Evolutionary conservation across 768 basidiomycete species (phyloP), one percentile per base, ranked within the genome.

Genomic region (Lactarius psammicola): DNA sequence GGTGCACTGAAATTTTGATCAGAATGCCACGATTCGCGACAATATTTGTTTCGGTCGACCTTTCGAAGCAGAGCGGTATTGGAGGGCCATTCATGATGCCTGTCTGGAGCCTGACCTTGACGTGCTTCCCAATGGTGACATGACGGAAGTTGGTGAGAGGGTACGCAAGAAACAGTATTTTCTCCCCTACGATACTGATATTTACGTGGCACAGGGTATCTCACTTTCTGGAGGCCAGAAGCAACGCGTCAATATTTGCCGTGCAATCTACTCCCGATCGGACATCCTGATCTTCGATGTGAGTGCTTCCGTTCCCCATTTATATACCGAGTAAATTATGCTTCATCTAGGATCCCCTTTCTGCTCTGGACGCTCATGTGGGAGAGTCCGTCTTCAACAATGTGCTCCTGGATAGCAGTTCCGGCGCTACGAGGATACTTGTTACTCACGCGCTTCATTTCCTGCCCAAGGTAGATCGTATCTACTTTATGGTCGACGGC

Each of bases 381-480:
- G 94, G 94, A 46, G 91, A 90, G 74, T 82, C 85, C 3, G 87
- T 95, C 17, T 94, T 96, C 78, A 85, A 90, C 72, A 88, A 95
- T 64, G 90, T 94, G 13, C 82, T 96, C 56, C 80, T 86, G 63
- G 84, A 85, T 62, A 82, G 81, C 18, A 78, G 85, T 17, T 73
- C 78, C 5, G 84, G 81, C 53, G 93, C 92, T 74, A 96, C 95
- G 9, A 84, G 92, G 33, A 80, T 98, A 55, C 85, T 98, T 59
- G 94, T 96, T 55, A 98, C 95, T 0, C 94, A 96, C 72, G 93
- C 92, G 1, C 80, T 96, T 10, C 94, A 96, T 76, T 91, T 95
- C 79, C 82, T 98, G 30, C 89, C 91, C 1, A 81, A 89, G 63
- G 91, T 92, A 31, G 94, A 96, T 75, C 90, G 92, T 72, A 89